Conservation (phyloP, 2,329 filamentous ascomycete species). For the Fusarium metavorans region DNA sequence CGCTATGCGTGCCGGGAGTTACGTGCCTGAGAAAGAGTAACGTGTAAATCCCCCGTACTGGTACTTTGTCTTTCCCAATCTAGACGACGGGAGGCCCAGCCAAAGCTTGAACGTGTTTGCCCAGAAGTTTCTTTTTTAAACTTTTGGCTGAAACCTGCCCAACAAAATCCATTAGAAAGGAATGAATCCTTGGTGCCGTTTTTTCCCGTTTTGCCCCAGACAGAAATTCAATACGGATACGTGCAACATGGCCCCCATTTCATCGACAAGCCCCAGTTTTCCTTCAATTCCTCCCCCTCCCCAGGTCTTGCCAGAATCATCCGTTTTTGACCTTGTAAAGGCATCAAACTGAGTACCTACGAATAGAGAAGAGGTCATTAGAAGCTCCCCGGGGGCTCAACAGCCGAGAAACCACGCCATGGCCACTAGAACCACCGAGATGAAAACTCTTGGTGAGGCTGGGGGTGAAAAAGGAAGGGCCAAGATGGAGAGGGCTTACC, state of each 20-base stretch:
- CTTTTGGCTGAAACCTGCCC: not conserved
- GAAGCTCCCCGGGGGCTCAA: too few relatives aligned
- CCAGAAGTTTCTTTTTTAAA: not conserved
- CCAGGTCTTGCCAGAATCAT: not conserved
- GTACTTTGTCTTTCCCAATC: slow-evolving; percentile 11
- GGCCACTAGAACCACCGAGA: not conserved
- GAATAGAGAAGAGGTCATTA: not conserved
- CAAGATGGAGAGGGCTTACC: not conserved
- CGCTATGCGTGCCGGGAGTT: not conserved
- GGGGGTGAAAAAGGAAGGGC: not conserved
- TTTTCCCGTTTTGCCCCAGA: not conserved
- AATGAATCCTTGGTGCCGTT: not conserved
- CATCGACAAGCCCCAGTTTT: not conserved
- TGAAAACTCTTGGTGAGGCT: slow-evolving; percentile 14
- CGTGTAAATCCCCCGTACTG: slow-evolving; percentile 23
- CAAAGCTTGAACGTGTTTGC: not conserved
- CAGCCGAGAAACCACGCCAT: slow-evolving; percentile 1
- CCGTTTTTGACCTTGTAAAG: not conserved
- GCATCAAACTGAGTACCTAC: not conserved
- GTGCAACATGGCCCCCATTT: not conserved
- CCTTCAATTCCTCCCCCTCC: not conserved
- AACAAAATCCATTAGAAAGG: not conserved
- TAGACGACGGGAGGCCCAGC: not conserved
- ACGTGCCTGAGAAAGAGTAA: slow-evolving; percentile 1
- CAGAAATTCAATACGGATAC: not conserved